Conservation (phyloP, 345 rosid genomes). For the Iberis pinnata region DNA sequence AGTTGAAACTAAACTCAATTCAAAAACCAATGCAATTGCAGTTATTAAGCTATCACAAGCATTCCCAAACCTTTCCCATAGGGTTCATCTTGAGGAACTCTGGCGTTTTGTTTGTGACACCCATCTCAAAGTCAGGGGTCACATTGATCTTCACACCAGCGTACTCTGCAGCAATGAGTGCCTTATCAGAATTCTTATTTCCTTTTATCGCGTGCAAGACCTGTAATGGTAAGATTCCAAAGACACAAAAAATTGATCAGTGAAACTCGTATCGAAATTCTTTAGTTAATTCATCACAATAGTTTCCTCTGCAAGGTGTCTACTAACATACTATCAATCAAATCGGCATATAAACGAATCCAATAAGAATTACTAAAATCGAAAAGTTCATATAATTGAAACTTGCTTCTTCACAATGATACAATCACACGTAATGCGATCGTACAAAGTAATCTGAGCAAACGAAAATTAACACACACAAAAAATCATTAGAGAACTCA, state of each 20-base stretch:
- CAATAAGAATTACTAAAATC: too few species aligned
- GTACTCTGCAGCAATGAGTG: slow-evolving; percentile 79
- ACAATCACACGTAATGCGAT: neutral
- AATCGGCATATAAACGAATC: too few species aligned
- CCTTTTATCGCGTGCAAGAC: slow-evolving; percentile 48
- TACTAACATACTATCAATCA: too few species aligned
- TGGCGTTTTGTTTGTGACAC: slow-evolving; percentile 71
- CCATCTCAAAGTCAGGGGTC: slow-evolving; percentile 61
- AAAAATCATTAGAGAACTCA: slow-evolving; percentile 30
- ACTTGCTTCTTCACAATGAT: neutral
- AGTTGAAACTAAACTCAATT: neutral
- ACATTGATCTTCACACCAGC: slow-evolving; percentile 57
- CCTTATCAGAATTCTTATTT: slow-evolving; percentile 53
- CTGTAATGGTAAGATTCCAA: slow-evolving; percentile 28
- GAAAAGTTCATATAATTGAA: too few species aligned
- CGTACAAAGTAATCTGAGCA: neutral
- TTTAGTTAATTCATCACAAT: neutral
- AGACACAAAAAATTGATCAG: neutral
- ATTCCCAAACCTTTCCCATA: slow-evolving; percentile 64
- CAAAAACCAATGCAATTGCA: neutral
- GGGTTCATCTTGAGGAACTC: slow-evolving; percentile 88
- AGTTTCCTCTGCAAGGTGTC: neutral
- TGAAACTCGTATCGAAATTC: neutral
- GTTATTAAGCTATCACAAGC: neutral
- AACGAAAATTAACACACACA: neutral